Evolutionary conservation across 306 rosid species (phyloP), one percentile per base, ranked within the genome.

Genomic region (Heteromeles arbutifolia): DNA sequence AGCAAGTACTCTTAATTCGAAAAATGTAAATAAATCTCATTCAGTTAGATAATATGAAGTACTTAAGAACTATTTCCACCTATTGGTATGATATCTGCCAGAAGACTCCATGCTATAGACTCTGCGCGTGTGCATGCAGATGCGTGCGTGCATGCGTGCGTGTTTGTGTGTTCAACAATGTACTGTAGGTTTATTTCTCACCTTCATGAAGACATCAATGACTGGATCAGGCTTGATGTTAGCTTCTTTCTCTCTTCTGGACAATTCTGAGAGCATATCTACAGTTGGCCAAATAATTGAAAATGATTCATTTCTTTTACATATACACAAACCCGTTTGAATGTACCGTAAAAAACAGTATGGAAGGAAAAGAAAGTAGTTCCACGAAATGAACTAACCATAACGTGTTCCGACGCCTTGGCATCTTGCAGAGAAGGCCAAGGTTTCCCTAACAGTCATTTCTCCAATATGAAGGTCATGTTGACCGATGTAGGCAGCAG

Each of bases 391-490:
- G 65, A 31, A 26, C 82, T 57, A 13, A 86, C 87, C 90, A 2
- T 79, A 77, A 37, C 84, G 82, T 6, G 84, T 76, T 48, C 87
- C 90, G 26, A 84, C 90, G 28, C 90, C 86, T 59, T 86, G 90
- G 72, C 86, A 84, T 74, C 84, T 84, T 11, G 86, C 88, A 18
- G 90, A 85, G 21, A 86, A 86, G 61, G 88, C 86, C 73, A 84
- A 62, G 15, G 90, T 86, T 69, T 86, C 90, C 22, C 88, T 74
- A 6, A 86, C 90, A 52, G 90, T 84, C 87, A 86, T 81, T 79
- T 86, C 88, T 67, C 81, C 79, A n/a, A 82, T 70, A 74, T 86
- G 90, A 22, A 61, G 41, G 80, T 84, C 90, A 45, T 81, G 37
- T 71, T 86, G 89, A 64, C 89, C 83, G 31, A 76, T 83, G 65